These are phyloP conservation scores for Malassezia obtusa DNA, from an alignment of 1,284 basidiomycete genomes.

Conservation along the genomic window DNA sequence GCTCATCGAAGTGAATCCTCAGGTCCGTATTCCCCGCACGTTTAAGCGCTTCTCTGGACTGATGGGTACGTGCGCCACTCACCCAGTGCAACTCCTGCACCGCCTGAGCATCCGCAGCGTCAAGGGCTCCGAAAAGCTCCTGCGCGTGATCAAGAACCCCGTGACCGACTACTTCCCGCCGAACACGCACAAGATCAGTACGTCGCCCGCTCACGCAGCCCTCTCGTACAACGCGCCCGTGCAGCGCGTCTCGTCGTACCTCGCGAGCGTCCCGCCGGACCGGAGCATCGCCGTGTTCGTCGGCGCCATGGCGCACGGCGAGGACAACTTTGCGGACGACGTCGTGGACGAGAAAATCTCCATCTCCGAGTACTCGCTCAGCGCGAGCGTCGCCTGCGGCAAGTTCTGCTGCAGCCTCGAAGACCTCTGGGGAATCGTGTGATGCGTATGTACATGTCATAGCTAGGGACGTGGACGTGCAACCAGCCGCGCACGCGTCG, in stretches of 20 bases:
- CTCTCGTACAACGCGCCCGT: conserved; percentile 79
- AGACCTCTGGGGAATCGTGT: conserved; percentile 50
- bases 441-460: conserved; percentile 7
- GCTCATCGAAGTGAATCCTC: conserved; percentile 95
- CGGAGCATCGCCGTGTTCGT: conserved; percentile 91
- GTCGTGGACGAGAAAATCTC: conserved; percentile 93
- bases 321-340: conserved; percentile 95
- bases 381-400: conserved; percentile 89
- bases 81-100: conserved; percentile 79
- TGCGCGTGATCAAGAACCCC: conserved; percentile 98
- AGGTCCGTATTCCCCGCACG: conserved; percentile 90
- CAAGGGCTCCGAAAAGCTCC: conserved; percentile 88
- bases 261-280: conserved; percentile 70
- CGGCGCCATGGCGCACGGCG: conserved; percentile 60
- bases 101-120: conserved; percentile 89
- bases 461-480: conserved; percentile 7
- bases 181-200: conserved; percentile 80
- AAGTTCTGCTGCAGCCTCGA: conserved; percentile 65
- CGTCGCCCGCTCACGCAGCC: conserved; percentile 52
- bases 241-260: conserved; percentile 69
- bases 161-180: conserved; percentile 87
- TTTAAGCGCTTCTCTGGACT: conserved; percentile 97
- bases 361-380: conserved; percentile 86
- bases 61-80: conserved; percentile 54
- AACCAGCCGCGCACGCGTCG: conserved; percentile 1